These are phyloP conservation scores for Cordyceps farinosa DNA, from an alignment of 2,329 filamentous ascomycete species.

Conservation along the genomic window DNA sequence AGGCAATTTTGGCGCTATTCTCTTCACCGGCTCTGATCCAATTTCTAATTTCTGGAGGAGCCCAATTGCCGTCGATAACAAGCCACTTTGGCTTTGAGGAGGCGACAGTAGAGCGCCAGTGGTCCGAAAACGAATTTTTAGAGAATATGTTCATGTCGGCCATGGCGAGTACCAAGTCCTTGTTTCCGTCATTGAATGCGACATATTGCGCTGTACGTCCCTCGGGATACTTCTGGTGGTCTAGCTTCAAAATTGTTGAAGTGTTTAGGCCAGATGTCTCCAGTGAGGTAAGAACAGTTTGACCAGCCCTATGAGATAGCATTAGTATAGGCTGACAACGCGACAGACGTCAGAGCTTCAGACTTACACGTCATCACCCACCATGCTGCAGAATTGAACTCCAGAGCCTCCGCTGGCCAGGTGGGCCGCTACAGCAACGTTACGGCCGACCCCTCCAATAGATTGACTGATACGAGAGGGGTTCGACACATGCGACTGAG, in stretches of 20 bases:
- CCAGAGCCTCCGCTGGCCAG: constrained; percentile 55
- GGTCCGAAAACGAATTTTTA: constrained; percentile 46
- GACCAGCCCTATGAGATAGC: constrained; percentile 56
- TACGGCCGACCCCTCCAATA: constrained; percentile 87
- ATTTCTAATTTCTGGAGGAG: constrained; percentile 56
- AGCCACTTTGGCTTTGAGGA: constrained; percentile 66
- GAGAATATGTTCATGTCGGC: constrained; percentile 88
- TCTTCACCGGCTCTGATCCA: constrained; percentile 64
- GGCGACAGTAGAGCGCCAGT: constrained; percentile 59
- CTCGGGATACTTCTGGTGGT: constrained; percentile 44
- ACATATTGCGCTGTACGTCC: constrained; percentile 85
- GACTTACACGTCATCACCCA: constrained; percentile 71
- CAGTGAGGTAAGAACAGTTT: constrained; percentile 66
- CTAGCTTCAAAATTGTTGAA: constrained; percentile 57
- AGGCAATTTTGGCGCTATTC: constrained; percentile 61
- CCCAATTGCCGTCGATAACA: constrained; percentile 87
- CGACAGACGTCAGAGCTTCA: constrained; percentile 1
- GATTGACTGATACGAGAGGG: constrained; percentile 76
- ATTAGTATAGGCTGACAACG: not conserved
- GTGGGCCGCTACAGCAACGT: constrained; percentile 82
- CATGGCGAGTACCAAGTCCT: constrained; percentile 87
- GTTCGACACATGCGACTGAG: constrained; percentile 76
- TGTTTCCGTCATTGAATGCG: constrained; percentile 78
- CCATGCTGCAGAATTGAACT: constrained; percentile 73
- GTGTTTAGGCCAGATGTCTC: constrained; percentile 61